A percentile compares a stretch with the other conserved stretches of the same genome.
These are phyloP conservation scores for Rhinocladiella similis DNA, from an alignment of 2,329 filamentous ascomycete genomes.

Conservation along the genomic window DNA sequence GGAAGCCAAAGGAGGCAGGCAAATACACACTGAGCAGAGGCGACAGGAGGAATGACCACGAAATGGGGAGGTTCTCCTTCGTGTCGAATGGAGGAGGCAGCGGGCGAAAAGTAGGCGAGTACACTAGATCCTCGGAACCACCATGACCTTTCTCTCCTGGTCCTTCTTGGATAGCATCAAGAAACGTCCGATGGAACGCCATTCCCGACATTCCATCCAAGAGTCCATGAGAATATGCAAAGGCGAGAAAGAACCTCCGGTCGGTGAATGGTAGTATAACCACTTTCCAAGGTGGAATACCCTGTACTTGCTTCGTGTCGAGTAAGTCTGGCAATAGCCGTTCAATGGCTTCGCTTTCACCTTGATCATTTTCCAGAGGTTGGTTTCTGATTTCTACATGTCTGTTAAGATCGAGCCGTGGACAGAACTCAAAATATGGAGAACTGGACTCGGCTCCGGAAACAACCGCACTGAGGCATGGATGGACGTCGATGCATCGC, in stretches of 20 bases:
- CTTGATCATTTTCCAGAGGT: background rate
- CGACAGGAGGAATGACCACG: constrained; percentile 45
- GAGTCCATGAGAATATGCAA: constrained; percentile 46
- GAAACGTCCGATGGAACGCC: constrained; percentile 45
- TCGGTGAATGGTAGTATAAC: constrained; percentile 35
- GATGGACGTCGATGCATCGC: constrained; percentile 40
- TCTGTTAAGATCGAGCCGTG: constrained; percentile 38
- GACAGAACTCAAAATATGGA: constrained; percentile 1
- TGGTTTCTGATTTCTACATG: constrained; percentile 39
- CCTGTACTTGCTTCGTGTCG: background rate
- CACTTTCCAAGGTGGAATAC: constrained; percentile 46
- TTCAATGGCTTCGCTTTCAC: constrained; percentile 11
- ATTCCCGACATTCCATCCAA: constrained; percentile 47
- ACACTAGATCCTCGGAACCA: background rate
- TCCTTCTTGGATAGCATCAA: constrained; percentile 24
- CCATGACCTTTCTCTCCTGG: background rate
- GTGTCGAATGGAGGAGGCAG: constrained; percentile 13
- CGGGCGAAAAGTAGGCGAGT: background rate
- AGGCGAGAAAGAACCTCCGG: constrained; percentile 38
- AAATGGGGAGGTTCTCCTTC: constrained; percentile 40
- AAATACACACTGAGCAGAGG: constrained; percentile 41
- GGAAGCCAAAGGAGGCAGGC: constrained; percentile 39
- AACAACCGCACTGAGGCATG: constrained; percentile 39
- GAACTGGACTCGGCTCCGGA: constrained; percentile 1
- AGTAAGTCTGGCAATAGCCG: constrained; percentile 22